Percentiles rank a stretch among this genome's conserved stretches.
Evolutionary conservation across 2,329 filamentous ascomycete species (phyloP).

Genomic region (Claviceps fusiformis): DNA sequence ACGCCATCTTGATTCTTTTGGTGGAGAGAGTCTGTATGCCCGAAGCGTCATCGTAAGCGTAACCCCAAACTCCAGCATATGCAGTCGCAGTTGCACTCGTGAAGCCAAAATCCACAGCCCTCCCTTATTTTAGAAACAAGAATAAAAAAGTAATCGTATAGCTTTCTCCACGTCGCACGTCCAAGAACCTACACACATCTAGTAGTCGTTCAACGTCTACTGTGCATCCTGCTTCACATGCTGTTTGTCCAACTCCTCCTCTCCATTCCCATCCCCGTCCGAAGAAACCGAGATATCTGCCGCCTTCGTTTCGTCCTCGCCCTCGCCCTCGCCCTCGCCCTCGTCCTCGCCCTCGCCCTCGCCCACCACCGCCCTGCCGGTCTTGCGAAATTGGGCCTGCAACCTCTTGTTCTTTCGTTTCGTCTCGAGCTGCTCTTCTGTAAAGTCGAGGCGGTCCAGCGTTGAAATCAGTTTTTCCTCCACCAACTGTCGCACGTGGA

Average conservation of each 20-base stretch:
- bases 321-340: no score
- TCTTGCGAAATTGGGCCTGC: constrained; percentile 9
- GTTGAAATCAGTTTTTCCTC: constrained; percentile 54
- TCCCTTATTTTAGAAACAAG: no score
- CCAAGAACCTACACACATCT: not conserved
- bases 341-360: no score
- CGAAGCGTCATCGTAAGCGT: not conserved
- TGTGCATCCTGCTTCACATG: not conserved
- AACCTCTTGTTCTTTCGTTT: constrained; percentile 13
- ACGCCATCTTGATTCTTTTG: not conserved
- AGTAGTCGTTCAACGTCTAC: not conserved
- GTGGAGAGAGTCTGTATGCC: not conserved
- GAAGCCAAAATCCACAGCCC: no score
- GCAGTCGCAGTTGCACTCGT: no score
- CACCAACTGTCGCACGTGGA: constrained; percentile 64
- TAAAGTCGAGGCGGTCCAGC: constrained; percentile 36
- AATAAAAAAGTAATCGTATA: not conserved
- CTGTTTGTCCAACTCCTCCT: not conserved
- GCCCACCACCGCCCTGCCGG: constrained; percentile 6
- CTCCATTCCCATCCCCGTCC: constrained; percentile 1
- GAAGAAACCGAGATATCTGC: constrained; percentile 8
- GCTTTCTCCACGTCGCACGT: not conserved
- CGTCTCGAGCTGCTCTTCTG: constrained; percentile 19
- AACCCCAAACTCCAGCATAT: not conserved
- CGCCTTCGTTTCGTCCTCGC: constrained; percentile 7